Base-by-base conservation (phyloP, 257 asterid genomes). In the Echium plantagineum region DNA sequence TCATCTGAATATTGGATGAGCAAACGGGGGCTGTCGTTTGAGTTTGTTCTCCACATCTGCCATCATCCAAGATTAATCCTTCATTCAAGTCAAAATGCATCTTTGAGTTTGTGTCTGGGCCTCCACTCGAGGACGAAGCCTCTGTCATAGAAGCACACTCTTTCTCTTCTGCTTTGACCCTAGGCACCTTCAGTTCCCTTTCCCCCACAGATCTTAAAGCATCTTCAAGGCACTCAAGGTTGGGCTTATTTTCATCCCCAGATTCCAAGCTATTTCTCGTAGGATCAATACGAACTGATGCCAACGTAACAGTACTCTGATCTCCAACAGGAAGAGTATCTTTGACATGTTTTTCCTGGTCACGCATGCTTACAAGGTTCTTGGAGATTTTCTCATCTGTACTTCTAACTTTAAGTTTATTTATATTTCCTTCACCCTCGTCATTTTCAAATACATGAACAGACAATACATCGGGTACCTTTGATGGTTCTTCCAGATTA, bases 11-110 rank as follows among this genome's bases (percentile, higher is more conserved):
- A 47, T 74, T 32, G 52, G 81, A 55, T 61, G 81, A 49, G 68
- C 66, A 51, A 30, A 70, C 79, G 35, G 76, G 51, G 47, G 73
- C 28, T 21, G 24, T 30, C 26, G 61, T 64, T 67, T 22, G 78
- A 60, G 53, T 64, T 48, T 75, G 70, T 64, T 88, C 94, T 67
- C 75, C 87, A 61, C 60, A 77, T 54, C 80, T 87, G 60, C 85
- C 96, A 30, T 87, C 95, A 70, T 89, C 97, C 21, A 71, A 73
- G 68, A 60, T 58, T 24, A 84, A 70, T 52, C 87, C 91, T 76
- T 89, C 97, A 62, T 89, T 89, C 68, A 89, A 78, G 71, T 89
- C 97, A 47, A 89, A 86, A 61, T 71, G 71, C 54, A 89, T 19
- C 80, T 76, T 89, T 62, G 74, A 69, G 60, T 72, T 69, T 1